Base-by-base conservation (phyloP, 768 basidiomycete genomes). In the Macrolepiota dolichaula region DNA sequence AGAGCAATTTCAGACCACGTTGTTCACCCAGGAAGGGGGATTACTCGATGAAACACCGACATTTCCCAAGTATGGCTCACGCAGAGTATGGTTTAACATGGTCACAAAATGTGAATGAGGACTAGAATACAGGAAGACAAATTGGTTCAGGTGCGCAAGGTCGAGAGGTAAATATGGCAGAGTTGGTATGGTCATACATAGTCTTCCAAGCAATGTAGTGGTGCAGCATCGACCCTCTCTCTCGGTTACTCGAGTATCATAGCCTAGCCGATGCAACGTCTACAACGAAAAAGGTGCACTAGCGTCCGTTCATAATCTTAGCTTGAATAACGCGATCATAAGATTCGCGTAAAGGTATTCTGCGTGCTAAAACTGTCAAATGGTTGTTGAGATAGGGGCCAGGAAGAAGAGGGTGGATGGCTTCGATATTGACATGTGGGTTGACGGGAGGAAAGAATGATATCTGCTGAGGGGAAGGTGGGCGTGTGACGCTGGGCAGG, bases 301-400 rank as follows among this genome's bases (percentile, higher is more conserved):
- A 69, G 64, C 68, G 71, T 63, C 59, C 63, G 58, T 67, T 71
- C 50, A 67, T 65, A 54, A 77, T 72, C 75, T 85, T 88, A 27
- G 86, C 88, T 46, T 76, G 72, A 59, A 81, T 76, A 38, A 90
- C 85, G 55, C 87, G 80, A 61, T 91, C 89, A 66, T 84, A 85
- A 24, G 87, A 84, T 70, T 90, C 90, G 66, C 82, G 78, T 59
- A 92, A 74, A 24, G 91, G 89, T 54, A 81, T 84, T 53, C 86
- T 80, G 71, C 85, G 79, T 17, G 81, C 76, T 35, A 91, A 75
- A 51, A 89, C 81, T 19, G 88, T 88, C 70, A 91, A 76, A 61
- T 92, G 91, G 60, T 86, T 83, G 65, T 77, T 82, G 63, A 89
- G 71, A 68, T 91, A 91, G 44, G 89, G 89, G 2, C 83, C 81